Conservation (phyloP, 2,329 filamentous ascomycete species). For the Scortechinia acanthostroma region DNA sequence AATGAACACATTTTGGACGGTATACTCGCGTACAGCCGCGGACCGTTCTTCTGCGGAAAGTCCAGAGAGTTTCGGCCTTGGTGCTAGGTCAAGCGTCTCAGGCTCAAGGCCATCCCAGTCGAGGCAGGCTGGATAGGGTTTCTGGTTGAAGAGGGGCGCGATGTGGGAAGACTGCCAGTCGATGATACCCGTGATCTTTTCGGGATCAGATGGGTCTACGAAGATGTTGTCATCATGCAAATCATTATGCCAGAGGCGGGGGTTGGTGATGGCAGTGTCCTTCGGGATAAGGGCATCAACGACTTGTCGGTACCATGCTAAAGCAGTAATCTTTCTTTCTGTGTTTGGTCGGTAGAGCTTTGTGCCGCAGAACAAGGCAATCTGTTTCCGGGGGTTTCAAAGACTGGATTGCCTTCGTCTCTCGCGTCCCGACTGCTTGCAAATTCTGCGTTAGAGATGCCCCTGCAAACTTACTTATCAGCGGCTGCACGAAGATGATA, state of each 20-base stretch:
- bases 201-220: conserved; percentile 15
- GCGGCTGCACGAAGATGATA: conserved; percentile 7
- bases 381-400: conserved; percentile 11
- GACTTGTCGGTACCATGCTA: neutral
- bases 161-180: conserved; percentile 19
- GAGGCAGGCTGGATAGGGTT: conserved; percentile 14
- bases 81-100: conserved; percentile 13
- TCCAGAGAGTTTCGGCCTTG: conserved; percentile 10
- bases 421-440: conserved; percentile 13
- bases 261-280: conserved; percentile 10
- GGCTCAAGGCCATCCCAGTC: conserved; percentile 15
- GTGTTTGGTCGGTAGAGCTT: neutral
- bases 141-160: conserved; percentile 16
- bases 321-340: neutral
- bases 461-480: conserved; percentile 13
- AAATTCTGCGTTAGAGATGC: conserved; percentile 12
- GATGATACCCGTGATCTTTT: conserved; percentile 16
- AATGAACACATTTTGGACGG: conserved; percentile 12
- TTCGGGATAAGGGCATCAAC: conserved; percentile 8
- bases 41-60: conserved; percentile 13
- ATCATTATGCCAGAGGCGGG: conserved; percentile 6
- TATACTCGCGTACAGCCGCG: conserved; percentile 13
- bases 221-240: conserved; percentile 13
- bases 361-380: neutral
- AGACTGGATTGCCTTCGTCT: conserved; percentile 11